Evolutionary conservation across 2,329 filamentous ascomycete species (phyloP).

Genomic region (Lecanicillium sp.): DNA sequence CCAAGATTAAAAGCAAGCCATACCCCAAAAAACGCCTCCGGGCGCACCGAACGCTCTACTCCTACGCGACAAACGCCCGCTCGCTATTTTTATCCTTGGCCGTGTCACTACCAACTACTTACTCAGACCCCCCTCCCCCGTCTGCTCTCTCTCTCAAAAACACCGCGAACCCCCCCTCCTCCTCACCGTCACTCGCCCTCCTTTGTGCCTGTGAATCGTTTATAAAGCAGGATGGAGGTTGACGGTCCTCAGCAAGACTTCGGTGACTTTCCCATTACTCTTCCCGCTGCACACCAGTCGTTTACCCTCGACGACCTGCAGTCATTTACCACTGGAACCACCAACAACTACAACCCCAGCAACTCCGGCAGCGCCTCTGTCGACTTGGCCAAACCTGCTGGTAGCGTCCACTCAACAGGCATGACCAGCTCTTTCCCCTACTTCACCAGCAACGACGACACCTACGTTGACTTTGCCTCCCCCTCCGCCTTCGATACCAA

Average conservation of each 20-base stretch:
- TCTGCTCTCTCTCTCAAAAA: constrained; percentile 3
- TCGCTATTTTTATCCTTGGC: too few relatives aligned
- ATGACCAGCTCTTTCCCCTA: constrained; percentile 8
- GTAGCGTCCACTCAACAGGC: constrained; percentile 30
- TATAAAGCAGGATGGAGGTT: constrained; percentile 4
- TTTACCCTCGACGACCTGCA: constrained; percentile 8
- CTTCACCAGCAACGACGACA: constrained; percentile 8
- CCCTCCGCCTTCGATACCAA: constrained; percentile 6
- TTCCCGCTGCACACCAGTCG: constrained; percentile 7
- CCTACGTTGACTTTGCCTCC: constrained; percentile 4
- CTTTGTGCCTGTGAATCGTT: background rate
- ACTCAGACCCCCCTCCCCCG: background rate
- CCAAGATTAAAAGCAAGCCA: too few relatives aligned
- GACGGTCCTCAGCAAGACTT: constrained; percentile 1
- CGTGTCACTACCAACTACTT: too few relatives aligned
- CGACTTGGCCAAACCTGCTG: constrained; percentile 38
- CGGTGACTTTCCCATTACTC: constrained; percentile 5
- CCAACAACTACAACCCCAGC: background rate
- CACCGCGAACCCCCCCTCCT: background rate
- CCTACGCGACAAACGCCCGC: too few relatives aligned
- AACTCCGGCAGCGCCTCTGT: constrained; percentile 20
- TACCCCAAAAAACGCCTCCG: too few relatives aligned
- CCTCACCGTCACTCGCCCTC: background rate
- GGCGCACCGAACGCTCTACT: too few relatives aligned
- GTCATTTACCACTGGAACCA: constrained; percentile 1